These are phyloP conservation scores for Gymnopus androsaceus DNA, from an alignment of 1,284 basidiomycete genomes.

Conservation along the genomic window DNA sequence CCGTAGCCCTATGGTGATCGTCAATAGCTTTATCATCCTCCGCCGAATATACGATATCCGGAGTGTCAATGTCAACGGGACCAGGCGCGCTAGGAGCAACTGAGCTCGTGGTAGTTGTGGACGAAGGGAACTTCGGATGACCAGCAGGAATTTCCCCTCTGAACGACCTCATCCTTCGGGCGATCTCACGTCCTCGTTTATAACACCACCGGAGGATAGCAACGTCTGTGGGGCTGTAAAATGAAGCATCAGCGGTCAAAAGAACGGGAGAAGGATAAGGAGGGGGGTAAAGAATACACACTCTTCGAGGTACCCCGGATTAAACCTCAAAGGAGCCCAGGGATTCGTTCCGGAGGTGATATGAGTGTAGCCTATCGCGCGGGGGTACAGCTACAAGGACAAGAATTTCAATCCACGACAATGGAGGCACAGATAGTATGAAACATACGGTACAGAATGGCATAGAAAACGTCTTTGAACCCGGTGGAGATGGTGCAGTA, in stretches of 20 bases:
- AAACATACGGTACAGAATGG: constrained; percentile 30
- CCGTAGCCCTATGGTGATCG: constrained; percentile 36
- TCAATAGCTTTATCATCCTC: constrained; percentile 62
- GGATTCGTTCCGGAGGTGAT: constrained; percentile 35
- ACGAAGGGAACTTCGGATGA: constrained; percentile 53
- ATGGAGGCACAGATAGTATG: not conserved
- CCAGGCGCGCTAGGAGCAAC: constrained; percentile 24
- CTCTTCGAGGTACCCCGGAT: constrained; percentile 28
- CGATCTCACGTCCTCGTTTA: constrained; percentile 58
- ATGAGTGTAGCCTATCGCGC: constrained; percentile 38
- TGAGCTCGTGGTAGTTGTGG: not conserved
- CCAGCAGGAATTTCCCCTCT: constrained; percentile 48
- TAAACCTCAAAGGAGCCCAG: constrained; percentile 33
- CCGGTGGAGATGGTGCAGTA: constrained; percentile 18
- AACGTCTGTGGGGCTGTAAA: constrained; percentile 52
- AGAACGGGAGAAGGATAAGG: not conserved
- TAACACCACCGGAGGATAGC: constrained; percentile 55
- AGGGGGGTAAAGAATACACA: not conserved
- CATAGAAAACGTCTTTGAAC: constrained; percentile 33
- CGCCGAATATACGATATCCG: constrained; percentile 52
- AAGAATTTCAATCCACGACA: not conserved
- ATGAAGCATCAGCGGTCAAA: not conserved
- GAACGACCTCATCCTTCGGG: constrained; percentile 56
- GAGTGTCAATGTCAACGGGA: constrained; percentile 43
- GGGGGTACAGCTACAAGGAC: constrained; percentile 32